Percentiles rank a stretch among this genome's conserved stretches.
Evolutionary conservation across 139 green algal species (phyloP).

Genomic region (Chlamydomonas incerta): DNA sequence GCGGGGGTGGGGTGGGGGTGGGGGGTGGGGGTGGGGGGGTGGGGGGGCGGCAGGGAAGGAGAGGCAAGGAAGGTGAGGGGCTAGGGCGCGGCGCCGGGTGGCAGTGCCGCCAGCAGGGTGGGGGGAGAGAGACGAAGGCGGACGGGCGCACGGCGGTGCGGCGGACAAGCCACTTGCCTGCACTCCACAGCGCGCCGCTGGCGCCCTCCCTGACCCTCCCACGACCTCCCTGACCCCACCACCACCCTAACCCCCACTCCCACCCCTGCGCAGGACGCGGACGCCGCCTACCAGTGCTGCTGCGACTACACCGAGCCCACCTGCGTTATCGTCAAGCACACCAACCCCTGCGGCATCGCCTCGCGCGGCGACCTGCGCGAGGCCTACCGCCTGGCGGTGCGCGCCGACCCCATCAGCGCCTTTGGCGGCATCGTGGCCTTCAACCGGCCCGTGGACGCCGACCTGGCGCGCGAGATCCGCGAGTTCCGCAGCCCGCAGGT

Average conservation of each 20-base stretch:
- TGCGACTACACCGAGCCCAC: conserved; percentile 76
- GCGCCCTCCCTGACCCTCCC: neutral
- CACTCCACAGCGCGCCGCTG: too few species aligned
- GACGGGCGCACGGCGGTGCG: too few species aligned
- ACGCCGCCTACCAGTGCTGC: conserved; percentile 75
- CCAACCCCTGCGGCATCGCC: conserved; percentile 98
- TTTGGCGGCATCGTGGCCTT: conserved; percentile 99
- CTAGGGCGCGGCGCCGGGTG: too few species aligned
- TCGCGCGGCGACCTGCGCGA: conserved; percentile 84
- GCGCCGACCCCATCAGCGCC: conserved; percentile 94
- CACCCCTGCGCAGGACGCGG: conserved; percentile 77
- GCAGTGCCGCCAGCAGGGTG: too few species aligned
- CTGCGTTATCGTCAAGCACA: conserved; percentile 99
- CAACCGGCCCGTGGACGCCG: conserved; percentile 90
- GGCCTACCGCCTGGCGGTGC: conserved; percentile 94
- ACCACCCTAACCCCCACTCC: neutral
- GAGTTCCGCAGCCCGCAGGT: conserved; percentile 38
- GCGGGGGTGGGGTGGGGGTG: neutral
- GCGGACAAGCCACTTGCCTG: too few species aligned
- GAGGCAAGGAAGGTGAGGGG: neutral
- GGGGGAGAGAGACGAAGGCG: too few species aligned
- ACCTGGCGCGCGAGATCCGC: conserved; percentile 91
- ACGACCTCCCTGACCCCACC: neutral
- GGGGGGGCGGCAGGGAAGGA: too few species aligned
- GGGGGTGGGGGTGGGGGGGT: too few species aligned